Base-by-base conservation (phyloP, 2,329 filamentous ascomycete genomes). In the Kalmusia sp. region DNA sequence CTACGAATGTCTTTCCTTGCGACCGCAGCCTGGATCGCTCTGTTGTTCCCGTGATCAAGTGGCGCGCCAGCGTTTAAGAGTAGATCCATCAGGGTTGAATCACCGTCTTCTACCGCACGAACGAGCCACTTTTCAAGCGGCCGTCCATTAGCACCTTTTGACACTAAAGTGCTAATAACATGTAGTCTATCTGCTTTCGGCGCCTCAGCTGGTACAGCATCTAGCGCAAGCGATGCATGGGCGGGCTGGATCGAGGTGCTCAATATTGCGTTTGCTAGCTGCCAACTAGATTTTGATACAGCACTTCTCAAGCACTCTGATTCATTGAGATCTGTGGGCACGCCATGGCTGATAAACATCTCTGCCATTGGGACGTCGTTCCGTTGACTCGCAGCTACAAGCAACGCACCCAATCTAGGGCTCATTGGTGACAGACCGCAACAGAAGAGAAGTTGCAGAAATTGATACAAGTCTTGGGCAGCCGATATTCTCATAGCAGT, bases 371-470 rank as follows among this genome's bases (percentile, higher is more conserved):
- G 38, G 11, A 63, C 63, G 21, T 70, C 63, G 27, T 72, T 65
- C 6, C 61, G 63, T 37, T 67, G 64, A 2, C 58, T 56, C n/a
- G 69, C 62, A 17, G 61, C 60, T n/a, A 70, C 55, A 3, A 74
- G 62, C 14, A 74, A 55, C 38, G 63, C 64, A 8, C 68, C 52
- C 14, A 74, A 55, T 5, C 62, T 59, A 11, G 66, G 62, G 25
- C 57, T 70, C 1, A 59, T 41, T 15, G 70, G 63, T 33, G 64
- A 57, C 14, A 74, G 54, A 12, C 71, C 69, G 44, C 70, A 74
- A 47, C 68, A 71, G 31, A 73, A 63, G 3, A 74, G 53, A 25
- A 74, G 52, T 34, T 71, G 67, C 5, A 74, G 47, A 34, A 67
- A 73, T 4, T 62, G 63, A 30, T 68, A 55, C 8, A 69, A 59